Evolutionary conservation across 1,139 yeast genomes (phyloP), one percentile per base, ranked within the genome.

Genomic region (Pichia sp.): DNA sequence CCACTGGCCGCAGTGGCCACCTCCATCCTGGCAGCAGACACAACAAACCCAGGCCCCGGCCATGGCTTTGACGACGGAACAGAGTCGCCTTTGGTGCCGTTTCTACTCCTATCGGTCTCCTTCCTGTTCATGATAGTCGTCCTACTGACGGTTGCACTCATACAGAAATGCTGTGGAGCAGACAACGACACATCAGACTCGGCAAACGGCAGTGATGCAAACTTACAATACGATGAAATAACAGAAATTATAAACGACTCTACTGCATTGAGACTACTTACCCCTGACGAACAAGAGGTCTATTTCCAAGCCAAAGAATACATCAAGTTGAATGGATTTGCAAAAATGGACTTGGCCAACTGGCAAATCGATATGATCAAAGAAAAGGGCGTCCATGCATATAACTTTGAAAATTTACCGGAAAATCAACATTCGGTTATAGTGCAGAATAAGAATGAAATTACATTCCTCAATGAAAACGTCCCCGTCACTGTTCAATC

Each of bases 351-450:
- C 43, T 65, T 70, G 56, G 68, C 79, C 45, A 70, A 66, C 48
- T 76, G 74, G 43, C 86, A 73, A 63, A 72, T 68, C 65, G 75
- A 77, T 67, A 72, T 72, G 24, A 88, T 93, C 32, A 96, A 89
- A 60, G 99, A 94, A 59, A 90, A 88, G 65, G 99, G 97, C 0
- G 84, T 94, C 1, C 71, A 78, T 27, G 99, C 99, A 0, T 93
- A 95, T 94, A 95, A 89, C 60, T 93, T 94, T 63, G 78, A 77
- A 51, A 88, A 88, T 38, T 91, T 89, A 60, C 62, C 71, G 15
- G 80, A 77, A 69, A 68, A 80, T 50, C 77, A 72, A 59, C 82
- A 76, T 65, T 85, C 77, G 58, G 67, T 85, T 19, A 60, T 78
- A 5, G 24, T 53, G 11, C 44, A 46, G 51, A 83, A 84, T 60